A percentile compares a stretch with the other conserved stretches of the same genome.
These are phyloP conservation scores for Suillus tomentosus DNA, from an alignment of 768 basidiomycete genomes.

Conservation along the genomic window DNA sequence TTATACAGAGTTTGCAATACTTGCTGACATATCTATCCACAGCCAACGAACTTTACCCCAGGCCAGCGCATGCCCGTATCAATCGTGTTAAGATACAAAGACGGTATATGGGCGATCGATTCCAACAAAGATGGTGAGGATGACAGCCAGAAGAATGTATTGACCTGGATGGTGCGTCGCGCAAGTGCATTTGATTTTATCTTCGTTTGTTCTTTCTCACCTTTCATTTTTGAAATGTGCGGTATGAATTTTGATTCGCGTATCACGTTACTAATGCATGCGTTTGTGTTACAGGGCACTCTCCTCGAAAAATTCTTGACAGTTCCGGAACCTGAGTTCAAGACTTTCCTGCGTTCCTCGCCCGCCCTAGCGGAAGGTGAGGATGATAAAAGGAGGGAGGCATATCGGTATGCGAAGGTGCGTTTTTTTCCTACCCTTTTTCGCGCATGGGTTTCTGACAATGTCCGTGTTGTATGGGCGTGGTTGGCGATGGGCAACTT, in stretches of 20 bases:
- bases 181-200: not conserved
- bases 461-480: not conserved
- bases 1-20: not conserved
- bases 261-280: constrained; percentile 1
- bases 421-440: constrained; percentile 41
- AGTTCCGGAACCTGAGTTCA: constrained; percentile 61
- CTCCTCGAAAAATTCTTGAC: constrained; percentile 91
- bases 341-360: constrained; percentile 46
- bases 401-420: constrained; percentile 87
- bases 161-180: constrained; percentile 68
- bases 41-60: constrained; percentile 70
- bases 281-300: constrained; percentile 58
- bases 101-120: constrained; percentile 72
- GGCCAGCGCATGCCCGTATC: constrained; percentile 80
- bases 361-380: constrained; percentile 24
- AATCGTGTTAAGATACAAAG: constrained; percentile 62
- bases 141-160: constrained; percentile 61
- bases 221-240: not conserved
- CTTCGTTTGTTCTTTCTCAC: not conserved
- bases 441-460: constrained; percentile 26
- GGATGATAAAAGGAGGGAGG: constrained; percentile 54
- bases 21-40: not conserved
- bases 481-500: not conserved
- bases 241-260: not conserved
- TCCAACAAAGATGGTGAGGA: constrained; percentile 45